Evolutionary conservation across 192 early-diverging fungal species (phyloP), one percentile per base, ranked within the genome.

Genomic region (Bifiguratus adelaidae): DNA sequence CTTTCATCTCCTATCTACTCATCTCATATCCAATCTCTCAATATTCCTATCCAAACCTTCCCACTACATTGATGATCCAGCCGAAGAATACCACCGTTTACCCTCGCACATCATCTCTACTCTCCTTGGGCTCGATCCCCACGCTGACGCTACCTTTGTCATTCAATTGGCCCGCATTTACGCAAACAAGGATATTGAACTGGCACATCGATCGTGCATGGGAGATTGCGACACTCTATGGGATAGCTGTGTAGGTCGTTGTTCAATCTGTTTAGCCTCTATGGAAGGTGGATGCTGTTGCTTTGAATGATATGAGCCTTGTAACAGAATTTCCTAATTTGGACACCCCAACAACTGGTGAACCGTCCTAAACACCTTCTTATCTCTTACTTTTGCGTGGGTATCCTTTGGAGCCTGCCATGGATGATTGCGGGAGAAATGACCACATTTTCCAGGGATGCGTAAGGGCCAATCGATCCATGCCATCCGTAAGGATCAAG

Each of bases 81-180:
- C 43, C 34, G 30, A 67, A n/a, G n/a, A n/a, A n/a, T n/a, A n/a
- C n/a, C n/a, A n/a, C n/a, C n/a, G n/a, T n/a, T n/a, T n/a, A n/a
- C n/a, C n/a, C n/a, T n/a, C n/a, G n/a, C n/a, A n/a, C n/a, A n/a
- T n/a, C n/a, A n/a, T n/a, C n/a, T n/a, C n/a, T n/a, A n/a, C n/a
- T n/a, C 34, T 55, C 15, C 33, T 76, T 21, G 70, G 74, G 0
- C 38, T 76, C 16, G 70, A 74, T 42, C 56, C 62, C 4, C 24
- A 26, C 3, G 54, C 44, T 7, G 74, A 76, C 52, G 53, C 28
- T 1, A 41, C 29, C 6, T 65, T 73, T 52, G 52, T 76, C 3
- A 21, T 50, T 33, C 65, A 68, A 29, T 51, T 76, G 5, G 50
- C 57, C 15, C 44, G 35, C 20, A 18, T 70, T n/a, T 76, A 76